phyloP scores from a whole-genome alignment of 148 eudicot genomes.

The Vaccinium vitisidaea region DNA sequence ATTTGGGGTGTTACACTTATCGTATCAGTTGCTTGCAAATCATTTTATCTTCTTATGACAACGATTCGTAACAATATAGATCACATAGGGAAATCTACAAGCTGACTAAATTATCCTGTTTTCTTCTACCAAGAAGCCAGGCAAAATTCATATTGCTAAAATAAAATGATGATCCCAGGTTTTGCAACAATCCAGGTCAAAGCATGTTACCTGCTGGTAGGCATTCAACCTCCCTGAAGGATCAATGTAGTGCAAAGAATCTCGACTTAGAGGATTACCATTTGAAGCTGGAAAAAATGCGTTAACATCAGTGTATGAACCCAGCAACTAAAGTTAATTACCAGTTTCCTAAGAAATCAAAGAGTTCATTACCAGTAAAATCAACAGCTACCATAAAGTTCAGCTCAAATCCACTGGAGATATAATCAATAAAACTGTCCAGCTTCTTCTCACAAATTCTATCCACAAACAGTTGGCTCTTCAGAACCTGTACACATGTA shows the following conservation, averaged over 20 bases:
- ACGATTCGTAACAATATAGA: not conserved
- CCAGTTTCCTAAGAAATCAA: not conserved
- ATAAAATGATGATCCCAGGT: not conserved
- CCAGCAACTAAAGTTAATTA: not conserved
- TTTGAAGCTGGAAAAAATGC: constrained; percentile 59
- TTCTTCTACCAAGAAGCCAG: not conserved
- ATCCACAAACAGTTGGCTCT: constrained; percentile 82
- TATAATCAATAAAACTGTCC: constrained; percentile 84
- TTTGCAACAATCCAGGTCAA: not conserved
- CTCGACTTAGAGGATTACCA: constrained; percentile 62
- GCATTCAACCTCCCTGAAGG: constrained; percentile 80
- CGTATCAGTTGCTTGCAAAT: not conserved
- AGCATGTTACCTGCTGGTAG: constrained; percentile 74
- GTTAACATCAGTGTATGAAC: not conserved
- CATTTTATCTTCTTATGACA: not conserved
- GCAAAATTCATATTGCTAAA: not conserved
- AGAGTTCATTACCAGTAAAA: constrained; percentile 68
- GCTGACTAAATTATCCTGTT: not conserved
- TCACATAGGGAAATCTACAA: not conserved
- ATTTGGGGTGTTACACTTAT: not conserved
- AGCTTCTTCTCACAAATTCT: constrained; percentile 55
- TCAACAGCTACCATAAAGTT: constrained; percentile 85
- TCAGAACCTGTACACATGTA: constrained; percentile 50
- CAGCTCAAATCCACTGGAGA: constrained; percentile 88
- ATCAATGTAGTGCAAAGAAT: constrained; percentile 83